Evolutionary conservation across 116 monocot genomes (phyloP).

Genomic region (Iris pallida): DNA sequence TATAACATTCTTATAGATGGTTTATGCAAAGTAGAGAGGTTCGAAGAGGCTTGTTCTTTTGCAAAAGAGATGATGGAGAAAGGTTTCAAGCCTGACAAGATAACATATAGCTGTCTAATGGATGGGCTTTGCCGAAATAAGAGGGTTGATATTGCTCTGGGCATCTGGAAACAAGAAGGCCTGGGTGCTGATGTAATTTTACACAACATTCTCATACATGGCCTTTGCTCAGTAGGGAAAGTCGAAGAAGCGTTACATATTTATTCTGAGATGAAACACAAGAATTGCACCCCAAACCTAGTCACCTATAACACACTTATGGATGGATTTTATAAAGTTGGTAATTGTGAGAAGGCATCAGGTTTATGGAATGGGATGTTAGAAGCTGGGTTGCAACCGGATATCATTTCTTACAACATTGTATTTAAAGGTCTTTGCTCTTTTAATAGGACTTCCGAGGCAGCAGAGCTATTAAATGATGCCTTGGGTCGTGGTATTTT

Average conservation of each 20-base stretch:
- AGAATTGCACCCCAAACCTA: slow-evolving; percentile 49
- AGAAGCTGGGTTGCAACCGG: slow-evolving; percentile 56
- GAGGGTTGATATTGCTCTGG: slow-evolving; percentile 58
- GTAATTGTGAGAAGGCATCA: slow-evolving; percentile 52
- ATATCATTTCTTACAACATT: slow-evolving; percentile 82
- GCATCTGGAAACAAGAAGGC: slow-evolving; percentile 53
- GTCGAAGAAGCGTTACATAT: slow-evolving; percentile 52
- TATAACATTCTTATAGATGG: slow-evolving; percentile 78
- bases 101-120: slow-evolving; percentile 70
- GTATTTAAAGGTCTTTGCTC: slow-evolving; percentile 74
- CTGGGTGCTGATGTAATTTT: slow-evolving; percentile 45
- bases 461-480: slow-evolving; percentile 51
- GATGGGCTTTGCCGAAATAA: slow-evolving; percentile 72
- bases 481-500: slow-evolving; percentile 35
- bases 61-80: slow-evolving; percentile 82
- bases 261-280: slow-evolving; percentile 46
- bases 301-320: slow-evolving; percentile 81
- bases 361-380: slow-evolving; percentile 59
- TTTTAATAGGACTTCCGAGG: slow-evolving; percentile 44
- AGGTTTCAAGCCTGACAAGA: slow-evolving; percentile 61
- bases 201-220: slow-evolving; percentile 80
- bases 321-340: slow-evolving; percentile 62
- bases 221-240: slow-evolving; percentile 62
- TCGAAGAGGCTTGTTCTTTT: slow-evolving; percentile 52
- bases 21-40: slow-evolving; percentile 60